phyloP scores from a whole-genome alignment of 208 protist genomes.

The Leishmania mexicana region DNA sequence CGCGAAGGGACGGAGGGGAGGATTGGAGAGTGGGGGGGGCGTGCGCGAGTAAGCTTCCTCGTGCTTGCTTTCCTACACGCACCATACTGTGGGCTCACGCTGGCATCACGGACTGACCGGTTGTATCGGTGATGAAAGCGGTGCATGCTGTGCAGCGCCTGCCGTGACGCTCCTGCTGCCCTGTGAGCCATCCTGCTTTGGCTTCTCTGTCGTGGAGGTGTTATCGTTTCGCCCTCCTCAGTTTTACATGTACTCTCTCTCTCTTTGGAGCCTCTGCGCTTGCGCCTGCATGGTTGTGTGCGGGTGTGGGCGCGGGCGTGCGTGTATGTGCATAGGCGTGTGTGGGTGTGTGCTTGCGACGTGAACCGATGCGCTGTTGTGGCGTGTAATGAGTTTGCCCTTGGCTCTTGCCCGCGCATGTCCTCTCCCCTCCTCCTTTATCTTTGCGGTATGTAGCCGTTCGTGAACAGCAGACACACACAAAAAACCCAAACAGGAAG shows the following conservation, averaged over 20 bases:
- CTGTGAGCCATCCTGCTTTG: not conserved
- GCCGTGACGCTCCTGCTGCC: not conserved
- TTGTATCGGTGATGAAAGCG: not conserved
- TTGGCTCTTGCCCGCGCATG: not conserved
- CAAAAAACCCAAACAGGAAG: not conserved
- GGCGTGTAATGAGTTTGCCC: not conserved
- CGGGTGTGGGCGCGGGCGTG: not conserved
- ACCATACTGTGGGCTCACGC: not conserved
- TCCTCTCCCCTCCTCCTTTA: slow-evolving; percentile 8
- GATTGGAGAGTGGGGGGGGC: not conserved
- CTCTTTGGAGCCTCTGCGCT: not conserved
- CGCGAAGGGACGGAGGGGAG: not conserved
- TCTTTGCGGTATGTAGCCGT: slow-evolving; percentile 20
- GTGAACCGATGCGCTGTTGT: not conserved
- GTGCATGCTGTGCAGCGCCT: not conserved
- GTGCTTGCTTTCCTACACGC: not conserved
- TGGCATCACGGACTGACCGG: not conserved
- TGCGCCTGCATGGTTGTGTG: not conserved
- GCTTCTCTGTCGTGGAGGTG: not conserved
- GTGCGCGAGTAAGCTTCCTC: not conserved
- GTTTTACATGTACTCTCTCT: not conserved
- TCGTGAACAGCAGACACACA: slow-evolving; percentile 14
- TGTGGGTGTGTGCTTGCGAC: not conserved
- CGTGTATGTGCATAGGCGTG: not conserved
- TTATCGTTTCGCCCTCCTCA: not conserved